Percentiles rank a stretch among this genome's conserved stretches.
These are phyloP conservation scores for Camelina sativa DNA, from an alignment of 345 rosid genomes.

Conservation along the genomic window DNA sequence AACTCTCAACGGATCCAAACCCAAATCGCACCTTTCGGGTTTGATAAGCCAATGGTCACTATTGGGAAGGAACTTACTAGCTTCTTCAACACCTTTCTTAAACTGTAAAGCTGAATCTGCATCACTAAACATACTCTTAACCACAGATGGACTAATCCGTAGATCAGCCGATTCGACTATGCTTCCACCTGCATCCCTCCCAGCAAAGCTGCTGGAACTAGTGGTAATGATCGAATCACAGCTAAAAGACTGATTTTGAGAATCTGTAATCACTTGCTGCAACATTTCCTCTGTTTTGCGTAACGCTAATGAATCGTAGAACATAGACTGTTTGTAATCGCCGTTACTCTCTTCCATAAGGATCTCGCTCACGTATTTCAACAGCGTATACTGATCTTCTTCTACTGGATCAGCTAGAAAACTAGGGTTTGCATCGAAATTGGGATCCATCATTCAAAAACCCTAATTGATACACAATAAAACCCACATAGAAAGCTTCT, in stretches of 20 bases:
- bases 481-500: slow-evolving; percentile 10
- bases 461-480: not conserved
- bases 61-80: slow-evolving; percentile 73
- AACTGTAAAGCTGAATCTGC: slow-evolving; percentile 50
- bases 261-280: slow-evolving; percentile 59
- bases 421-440: slow-evolving; percentile 30
- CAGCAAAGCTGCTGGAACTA: not conserved
- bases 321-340: slow-evolving; percentile 58
- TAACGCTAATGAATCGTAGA: slow-evolving; percentile 62
- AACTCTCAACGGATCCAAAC: slow-evolving; percentile 37
- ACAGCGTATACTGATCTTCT: slow-evolving; percentile 38
- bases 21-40: not conserved
- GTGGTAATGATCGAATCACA: slow-evolving; percentile 37
- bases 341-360: slow-evolving; percentile 82
- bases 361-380: slow-evolving; percentile 62
- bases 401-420: slow-evolving; percentile 3
- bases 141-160: slow-evolving; percentile 33
- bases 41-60: slow-evolving; percentile 49
- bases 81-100: slow-evolving; percentile 54
- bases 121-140: slow-evolving; percentile 58
- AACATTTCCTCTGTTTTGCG: slow-evolving; percentile 69
- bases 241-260: slow-evolving; percentile 37
- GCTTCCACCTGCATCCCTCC: slow-evolving; percentile 24
- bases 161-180: slow-evolving; percentile 19
- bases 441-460: slow-evolving; percentile 38